Conservation (phyloP, 441 rosid species). For the Gossypium lobatum region DNA sequence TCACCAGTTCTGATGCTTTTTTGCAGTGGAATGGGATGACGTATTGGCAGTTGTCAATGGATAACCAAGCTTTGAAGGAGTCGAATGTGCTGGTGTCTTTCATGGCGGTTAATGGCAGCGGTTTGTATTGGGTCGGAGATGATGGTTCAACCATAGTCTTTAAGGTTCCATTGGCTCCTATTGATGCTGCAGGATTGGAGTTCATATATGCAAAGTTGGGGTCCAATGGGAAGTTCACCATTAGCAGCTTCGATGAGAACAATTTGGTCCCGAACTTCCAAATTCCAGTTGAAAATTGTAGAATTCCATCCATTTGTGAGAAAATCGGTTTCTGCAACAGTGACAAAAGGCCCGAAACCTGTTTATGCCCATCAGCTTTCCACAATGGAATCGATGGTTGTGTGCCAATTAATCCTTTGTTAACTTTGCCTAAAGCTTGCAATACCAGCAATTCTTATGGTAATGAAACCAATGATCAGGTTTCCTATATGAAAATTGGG, state of each 20-base stretch:
- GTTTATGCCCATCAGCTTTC: slow-evolving; percentile 67
- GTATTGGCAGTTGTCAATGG: slow-evolving; percentile 73
- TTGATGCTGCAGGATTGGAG: background rate
- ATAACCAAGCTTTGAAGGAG: slow-evolving; percentile 32
- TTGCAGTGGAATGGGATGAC: slow-evolving; percentile 55
- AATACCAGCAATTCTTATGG: slow-evolving; percentile 20
- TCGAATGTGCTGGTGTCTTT: slow-evolving; percentile 36
- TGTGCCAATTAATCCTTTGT: slow-evolving; percentile 36
- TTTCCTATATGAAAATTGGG: slow-evolving; percentile 44
- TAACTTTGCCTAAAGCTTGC: slow-evolving; percentile 51
- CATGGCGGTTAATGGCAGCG: slow-evolving; percentile 46
- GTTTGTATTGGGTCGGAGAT: slow-evolving; percentile 44
- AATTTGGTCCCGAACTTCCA: slow-evolving; percentile 30
- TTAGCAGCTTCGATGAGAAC: slow-evolving; percentile 36
- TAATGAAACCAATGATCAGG: slow-evolving; percentile 23
- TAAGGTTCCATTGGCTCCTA: slow-evolving; percentile 28
- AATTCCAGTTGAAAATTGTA: slow-evolving; percentile 52
- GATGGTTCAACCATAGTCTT: slow-evolving; percentile 48
- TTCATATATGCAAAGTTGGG: slow-evolving; percentile 36
- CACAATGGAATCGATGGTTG: slow-evolving; percentile 32
- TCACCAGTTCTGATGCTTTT: slow-evolving; percentile 38
- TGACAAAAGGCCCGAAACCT: slow-evolving; percentile 16
- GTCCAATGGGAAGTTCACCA: slow-evolving; percentile 43
- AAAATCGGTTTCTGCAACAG: slow-evolving; percentile 44
- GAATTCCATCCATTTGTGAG: slow-evolving; percentile 55